phyloP scores from a whole-genome alignment of 805 yeast genomes.

The Phaffomyces thermotolerans region DNA sequence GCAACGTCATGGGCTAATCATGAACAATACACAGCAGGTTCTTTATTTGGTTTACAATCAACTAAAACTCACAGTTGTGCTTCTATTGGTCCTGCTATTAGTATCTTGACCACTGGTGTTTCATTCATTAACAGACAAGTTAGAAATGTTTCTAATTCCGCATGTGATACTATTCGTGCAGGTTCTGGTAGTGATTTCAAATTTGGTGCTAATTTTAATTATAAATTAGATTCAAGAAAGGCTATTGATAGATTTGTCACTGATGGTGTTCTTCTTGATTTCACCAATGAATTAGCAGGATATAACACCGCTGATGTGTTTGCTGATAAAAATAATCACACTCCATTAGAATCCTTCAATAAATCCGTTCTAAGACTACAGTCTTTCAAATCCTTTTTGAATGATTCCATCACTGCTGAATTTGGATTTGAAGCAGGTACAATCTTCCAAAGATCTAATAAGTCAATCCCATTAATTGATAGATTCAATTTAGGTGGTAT shows the following conservation, averaged over 20 bases:
- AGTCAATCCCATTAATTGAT: conserved; percentile 53
- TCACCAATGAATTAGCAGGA: conserved; percentile 38
- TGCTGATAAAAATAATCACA: conserved; percentile 23
- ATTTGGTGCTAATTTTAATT: conserved; percentile 36
- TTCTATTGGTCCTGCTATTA: conserved; percentile 15
- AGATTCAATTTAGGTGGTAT: conserved; percentile 69
- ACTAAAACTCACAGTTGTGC: conserved; percentile 17
- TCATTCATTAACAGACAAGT: conserved; percentile 52
- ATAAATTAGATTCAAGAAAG: conserved; percentile 37
- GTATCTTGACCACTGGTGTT: conserved; percentile 44
- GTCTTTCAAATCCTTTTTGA: conserved; percentile 33
- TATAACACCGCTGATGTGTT: conserved; percentile 24
- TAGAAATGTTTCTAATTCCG: conserved; percentile 43
- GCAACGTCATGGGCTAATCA: conserved; percentile 43
- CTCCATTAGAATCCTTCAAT: conserved; percentile 24
- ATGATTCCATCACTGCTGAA: conserved; percentile 41
- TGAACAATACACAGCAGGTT: conserved; percentile 42
- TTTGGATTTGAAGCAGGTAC: conserved; percentile 44
- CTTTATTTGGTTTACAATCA: conserved; percentile 40
- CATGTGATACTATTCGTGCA: conserved; percentile 47
- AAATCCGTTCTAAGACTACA: conserved; percentile 17
- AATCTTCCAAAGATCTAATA: conserved; percentile 29
- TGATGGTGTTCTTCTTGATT: conserved; percentile 34
- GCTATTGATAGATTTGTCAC: conserved; percentile 36
- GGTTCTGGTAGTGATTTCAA: conserved; percentile 53